Evolutionary conservation across 2,329 filamentous ascomycete species (phyloP).

Genomic region (Claviceps digitariae): DNA sequence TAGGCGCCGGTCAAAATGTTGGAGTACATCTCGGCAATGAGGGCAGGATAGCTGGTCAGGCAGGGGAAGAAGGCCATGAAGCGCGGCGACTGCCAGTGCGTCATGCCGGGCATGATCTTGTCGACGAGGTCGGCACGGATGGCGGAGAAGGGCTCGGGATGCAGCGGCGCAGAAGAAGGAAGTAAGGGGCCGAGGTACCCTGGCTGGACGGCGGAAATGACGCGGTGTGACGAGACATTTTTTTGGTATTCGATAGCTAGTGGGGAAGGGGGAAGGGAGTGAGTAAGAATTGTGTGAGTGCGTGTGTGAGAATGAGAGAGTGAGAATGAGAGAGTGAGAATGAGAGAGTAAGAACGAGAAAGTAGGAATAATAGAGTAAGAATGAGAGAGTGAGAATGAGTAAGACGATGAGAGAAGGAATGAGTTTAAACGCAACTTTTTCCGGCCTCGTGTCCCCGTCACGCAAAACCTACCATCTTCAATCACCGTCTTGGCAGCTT

Average conservation of each 20-base stretch:
- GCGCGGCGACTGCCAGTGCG: slow-evolving; percentile 87
- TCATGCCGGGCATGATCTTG: slow-evolving; percentile 83
- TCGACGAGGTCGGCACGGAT: slow-evolving; percentile 75
- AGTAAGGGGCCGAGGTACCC: slow-evolving; percentile 77
- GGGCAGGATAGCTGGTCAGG: slow-evolving; percentile 65
- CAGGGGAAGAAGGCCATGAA: slow-evolving; percentile 96
- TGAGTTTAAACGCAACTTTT: no score
- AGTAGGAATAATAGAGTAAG: no score
- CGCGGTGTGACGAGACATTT: slow-evolving; percentile 52
- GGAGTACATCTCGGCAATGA: slow-evolving; percentile 86
- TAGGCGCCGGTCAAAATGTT: slow-evolving; percentile 78
- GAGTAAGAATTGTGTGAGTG: no score
- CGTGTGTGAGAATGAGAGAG: no score
- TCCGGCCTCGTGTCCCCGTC: no score
- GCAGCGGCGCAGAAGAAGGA: slow-evolving; percentile 49
- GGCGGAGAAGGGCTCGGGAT: slow-evolving; percentile 58
- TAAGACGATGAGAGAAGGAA: no score
- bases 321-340: no score
- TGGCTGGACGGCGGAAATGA: slow-evolving; percentile 65
- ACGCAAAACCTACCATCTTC: no score
- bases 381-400: no score
- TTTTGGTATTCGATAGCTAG: slow-evolving; percentile 76
- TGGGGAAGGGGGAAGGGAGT: no score
- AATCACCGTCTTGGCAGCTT: no score
- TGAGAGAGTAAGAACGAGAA: no score